Percentiles rank a stretch among this genome's conserved stretches.
Conservation (phyloP, 352 stramenopile species). For the Globisporangium solare region DNA sequence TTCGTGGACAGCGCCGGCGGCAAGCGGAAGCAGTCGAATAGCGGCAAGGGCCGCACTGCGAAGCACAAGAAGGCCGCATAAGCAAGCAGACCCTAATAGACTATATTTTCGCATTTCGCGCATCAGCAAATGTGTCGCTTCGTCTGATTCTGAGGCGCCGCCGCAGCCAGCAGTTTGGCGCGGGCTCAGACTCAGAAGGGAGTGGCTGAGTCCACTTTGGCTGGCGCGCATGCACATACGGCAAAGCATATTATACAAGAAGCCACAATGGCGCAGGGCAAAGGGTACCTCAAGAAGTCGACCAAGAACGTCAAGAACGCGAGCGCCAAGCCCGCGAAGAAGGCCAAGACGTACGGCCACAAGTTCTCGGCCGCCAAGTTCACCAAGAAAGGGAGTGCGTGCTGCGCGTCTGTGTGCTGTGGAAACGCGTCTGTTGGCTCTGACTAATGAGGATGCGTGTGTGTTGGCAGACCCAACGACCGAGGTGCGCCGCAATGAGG, state of each 20-base stretch:
- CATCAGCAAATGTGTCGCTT: not conserved
- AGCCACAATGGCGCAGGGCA: conserved; percentile 69
- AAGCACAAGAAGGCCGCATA: not conserved
- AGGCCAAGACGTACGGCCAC: conserved; percentile 65
- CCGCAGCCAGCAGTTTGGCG: not conserved
- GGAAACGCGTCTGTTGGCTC: not conserved
- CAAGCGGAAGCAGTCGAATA: not conserved
- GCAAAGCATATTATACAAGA: not conserved
- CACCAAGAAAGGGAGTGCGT: conserved; percentile 87
- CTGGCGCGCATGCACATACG: too few species aligned
- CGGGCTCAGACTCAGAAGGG: not conserved
- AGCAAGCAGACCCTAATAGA: not conserved
- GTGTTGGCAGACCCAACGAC: conserved; percentile 59
- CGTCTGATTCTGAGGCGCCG: conserved; percentile 1
- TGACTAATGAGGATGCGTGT: too few species aligned
- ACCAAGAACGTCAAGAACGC: conserved; percentile 75
- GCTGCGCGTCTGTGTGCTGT: too few species aligned
- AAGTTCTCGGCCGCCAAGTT: conserved; percentile 82
- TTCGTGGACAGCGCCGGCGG: conserved; percentile 57
- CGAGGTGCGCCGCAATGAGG: conserved; percentile 68
- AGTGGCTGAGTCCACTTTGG: not conserved
- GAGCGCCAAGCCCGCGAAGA: conserved; percentile 64
- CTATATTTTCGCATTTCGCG: not conserved
- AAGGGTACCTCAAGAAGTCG: conserved; percentile 73
- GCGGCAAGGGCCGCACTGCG: not conserved